Percentiles rank a stretch among this genome's conserved stretches.
phyloP scores from a whole-genome alignment of 148 eudicot genomes.

The Limonium bicolor region DNA sequence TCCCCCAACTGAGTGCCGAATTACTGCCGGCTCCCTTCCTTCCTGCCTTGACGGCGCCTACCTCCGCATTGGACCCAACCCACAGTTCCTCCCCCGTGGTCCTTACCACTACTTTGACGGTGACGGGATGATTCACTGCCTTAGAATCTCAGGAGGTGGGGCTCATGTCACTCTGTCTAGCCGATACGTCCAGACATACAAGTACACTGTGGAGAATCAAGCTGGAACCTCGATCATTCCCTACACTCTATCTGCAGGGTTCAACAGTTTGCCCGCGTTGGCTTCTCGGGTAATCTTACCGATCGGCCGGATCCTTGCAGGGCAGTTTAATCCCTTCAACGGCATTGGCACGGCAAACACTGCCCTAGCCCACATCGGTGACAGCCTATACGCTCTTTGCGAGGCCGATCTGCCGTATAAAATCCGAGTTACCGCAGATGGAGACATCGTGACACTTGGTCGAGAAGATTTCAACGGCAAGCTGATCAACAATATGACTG shows the following conservation, averaged over 20 bases:
- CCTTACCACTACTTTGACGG: conserved; percentile 15
- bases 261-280: conserved; percentile 9
- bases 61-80: conserved; percentile 20
- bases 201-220: conserved; percentile 7
- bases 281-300: conserved; percentile 4
- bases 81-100: conserved; percentile 11
- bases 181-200: conserved; percentile 13
- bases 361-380: conserved; percentile 7
- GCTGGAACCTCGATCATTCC: conserved; percentile 9
- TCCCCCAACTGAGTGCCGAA: conserved; percentile 7
- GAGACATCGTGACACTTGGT: conserved; percentile 7
- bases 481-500: conserved; percentile 5
- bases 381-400: conserved; percentile 5
- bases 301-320: conserved; percentile 4
- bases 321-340: conserved; percentile 5
- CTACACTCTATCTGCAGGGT: conserved; percentile 9
- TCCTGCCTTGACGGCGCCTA: conserved; percentile 9
- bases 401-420: conserved; percentile 12
- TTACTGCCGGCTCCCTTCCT: conserved; percentile 2
- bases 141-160: conserved; percentile 5
- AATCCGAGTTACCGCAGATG: not conserved
- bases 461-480: conserved; percentile 7
- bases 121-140: conserved; percentile 19
- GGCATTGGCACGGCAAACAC: conserved; percentile 11
- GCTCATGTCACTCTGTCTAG: conserved; percentile 11